phyloP scores from a whole-genome alignment of 2,329 filamentous ascomycete species.

The Fusarium falciforme region DNA sequence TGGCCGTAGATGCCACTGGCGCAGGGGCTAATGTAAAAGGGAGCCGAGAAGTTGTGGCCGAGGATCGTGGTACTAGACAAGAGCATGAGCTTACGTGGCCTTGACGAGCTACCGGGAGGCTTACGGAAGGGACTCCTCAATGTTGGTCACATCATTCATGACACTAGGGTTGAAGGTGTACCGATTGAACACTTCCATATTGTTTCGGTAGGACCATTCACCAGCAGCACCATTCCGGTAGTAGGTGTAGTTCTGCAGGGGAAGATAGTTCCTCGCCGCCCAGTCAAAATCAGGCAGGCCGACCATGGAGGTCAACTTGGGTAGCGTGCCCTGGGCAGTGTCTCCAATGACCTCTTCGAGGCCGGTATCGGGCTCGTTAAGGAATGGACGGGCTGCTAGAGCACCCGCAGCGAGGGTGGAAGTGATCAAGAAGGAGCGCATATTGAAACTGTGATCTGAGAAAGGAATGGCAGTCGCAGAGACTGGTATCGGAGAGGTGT shows the following conservation, averaged over 20 bases:
- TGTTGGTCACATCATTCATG: constrained; percentile 57
- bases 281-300: constrained; percentile 65
- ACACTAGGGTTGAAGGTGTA: constrained; percentile 59
- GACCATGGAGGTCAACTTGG: constrained; percentile 55
- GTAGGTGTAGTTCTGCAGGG: constrained; percentile 57
- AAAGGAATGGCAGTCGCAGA: not conserved
- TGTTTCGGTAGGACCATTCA: constrained; percentile 65
- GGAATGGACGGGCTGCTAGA: constrained; percentile 53
- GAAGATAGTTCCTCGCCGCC: constrained; percentile 59
- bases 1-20: constrained; percentile 57
- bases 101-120: not conserved
- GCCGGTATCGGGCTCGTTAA: constrained; percentile 58
- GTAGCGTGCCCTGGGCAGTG: constrained; percentile 48
- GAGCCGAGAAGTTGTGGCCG: constrained; percentile 61
- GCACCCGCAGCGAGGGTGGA: constrained; percentile 43
- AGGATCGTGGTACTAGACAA: constrained; percentile 54
- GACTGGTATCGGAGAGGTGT: not conserved
- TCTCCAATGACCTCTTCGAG: constrained; percentile 50
- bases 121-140: constrained; percentile 48
- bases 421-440: constrained; percentile 10
- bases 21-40: constrained; percentile 63
- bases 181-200: constrained; percentile 62
- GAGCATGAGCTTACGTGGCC: not conserved
- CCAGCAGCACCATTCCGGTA: constrained; percentile 58
- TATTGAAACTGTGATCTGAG: not conserved